Evolutionary conservation across 805 yeast species (phyloP), one percentile per base, ranked within the genome.

Genomic region (Torulaspora maleeae): DNA sequence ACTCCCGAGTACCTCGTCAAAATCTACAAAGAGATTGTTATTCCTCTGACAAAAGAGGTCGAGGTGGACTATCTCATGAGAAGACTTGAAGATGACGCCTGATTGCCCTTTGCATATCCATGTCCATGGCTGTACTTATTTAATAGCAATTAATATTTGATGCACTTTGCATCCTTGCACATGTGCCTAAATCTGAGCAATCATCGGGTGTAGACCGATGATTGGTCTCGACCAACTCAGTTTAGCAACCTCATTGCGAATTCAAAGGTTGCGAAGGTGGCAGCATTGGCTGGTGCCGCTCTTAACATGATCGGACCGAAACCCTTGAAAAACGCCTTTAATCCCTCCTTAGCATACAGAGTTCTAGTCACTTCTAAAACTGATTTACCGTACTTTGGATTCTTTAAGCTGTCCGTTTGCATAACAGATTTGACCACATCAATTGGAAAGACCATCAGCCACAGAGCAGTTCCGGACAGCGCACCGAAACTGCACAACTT

Each of bases 231-330:
- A 6, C 22, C 12, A 19, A 4, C 15, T 54, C 57, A 78, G 3
- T 77, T 79, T 68, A 80, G 61, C 11, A 59, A 30, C 68, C 95
- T 79, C 85, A 90, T 83, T 4, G 96, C 86, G 41, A 84, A 68
- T 67, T 93, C 99, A 64, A 93, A 93, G 2, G 95, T 89, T 36
- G 88, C 83, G 69, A 93, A 93, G 0, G 99, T 95, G 25, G 95
- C 95, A 34, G 96, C 99, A 63, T 93, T 95, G 3, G 95, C 99
- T 0, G 99, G 99, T 3, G 96, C 95, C 40, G 99, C 98, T 69
- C 99, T 83, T 52, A 93, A 71, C 52, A 93, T 79, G 0, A 98
- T 90, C 30, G 99, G 97, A 15, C 80, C 67, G 62, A 95, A 90
- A 1, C 99, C 99, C 68, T 83, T 83, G 69, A 86, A 86, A 60